These are phyloP conservation scores for Rhinocladiella similis DNA, from an alignment of 2,329 filamentous ascomycete genomes.

Conservation along the genomic window DNA sequence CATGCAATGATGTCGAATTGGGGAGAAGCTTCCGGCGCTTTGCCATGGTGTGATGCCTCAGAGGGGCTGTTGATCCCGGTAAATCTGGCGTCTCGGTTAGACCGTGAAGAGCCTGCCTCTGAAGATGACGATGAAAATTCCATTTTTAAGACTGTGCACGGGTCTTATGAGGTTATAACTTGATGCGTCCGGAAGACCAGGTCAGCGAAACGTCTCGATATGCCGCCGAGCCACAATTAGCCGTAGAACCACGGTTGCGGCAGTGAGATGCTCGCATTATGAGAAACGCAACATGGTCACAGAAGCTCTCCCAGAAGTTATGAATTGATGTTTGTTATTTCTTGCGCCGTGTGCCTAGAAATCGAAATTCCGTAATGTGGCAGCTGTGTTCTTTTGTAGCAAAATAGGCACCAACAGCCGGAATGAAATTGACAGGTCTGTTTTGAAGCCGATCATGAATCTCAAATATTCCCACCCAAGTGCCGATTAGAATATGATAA, in stretches of 20 bases:
- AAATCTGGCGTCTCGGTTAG: constrained; percentile 19
- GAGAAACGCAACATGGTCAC: not conserved
- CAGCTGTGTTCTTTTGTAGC: too few relatives aligned
- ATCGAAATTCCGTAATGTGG: too few relatives aligned
- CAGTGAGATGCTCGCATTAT: not conserved
- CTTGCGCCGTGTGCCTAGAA: too few relatives aligned
- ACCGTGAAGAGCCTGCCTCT: constrained; percentile 19
- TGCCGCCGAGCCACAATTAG: not conserved
- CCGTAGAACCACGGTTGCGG: not conserved
- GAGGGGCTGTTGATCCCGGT: constrained; percentile 22
- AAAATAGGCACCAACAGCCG: too few relatives aligned
- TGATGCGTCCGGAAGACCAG: not conserved
- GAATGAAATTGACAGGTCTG: too few relatives aligned
- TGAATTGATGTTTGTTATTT: too few relatives aligned
- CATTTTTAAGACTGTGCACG: constrained; percentile 8
- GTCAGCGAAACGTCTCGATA: not conserved
- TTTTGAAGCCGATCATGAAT: too few relatives aligned
- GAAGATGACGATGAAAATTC: constrained; percentile 30
- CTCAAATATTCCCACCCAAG: not conserved
- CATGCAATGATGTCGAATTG: constrained; percentile 76
- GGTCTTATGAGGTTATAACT: not conserved
- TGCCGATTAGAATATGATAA: not conserved
- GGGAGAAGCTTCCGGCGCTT: constrained; percentile 38
- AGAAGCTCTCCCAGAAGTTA: not conserved
- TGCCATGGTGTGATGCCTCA: constrained; percentile 11